These are phyloP conservation scores for Calonectria pseudoturangicola DNA, from an alignment of 2,329 filamentous ascomycete genomes.

Conservation along the genomic window DNA sequence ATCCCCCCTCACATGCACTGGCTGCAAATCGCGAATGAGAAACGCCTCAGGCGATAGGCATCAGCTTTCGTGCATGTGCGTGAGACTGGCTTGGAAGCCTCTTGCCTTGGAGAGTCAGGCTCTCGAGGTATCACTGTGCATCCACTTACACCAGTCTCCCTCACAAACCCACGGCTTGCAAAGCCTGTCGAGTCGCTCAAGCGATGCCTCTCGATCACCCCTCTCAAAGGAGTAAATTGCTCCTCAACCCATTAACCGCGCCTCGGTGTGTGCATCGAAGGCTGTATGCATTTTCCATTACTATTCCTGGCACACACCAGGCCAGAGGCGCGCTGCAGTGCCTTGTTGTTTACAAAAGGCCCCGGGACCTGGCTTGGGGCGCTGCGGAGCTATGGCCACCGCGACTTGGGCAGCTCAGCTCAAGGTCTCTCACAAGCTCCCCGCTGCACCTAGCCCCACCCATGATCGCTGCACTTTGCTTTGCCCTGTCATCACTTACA, in stretches of 20 bases:
- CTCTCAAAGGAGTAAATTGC: neutral
- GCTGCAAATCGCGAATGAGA: constrained; percentile 20
- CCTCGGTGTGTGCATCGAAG: neutral
- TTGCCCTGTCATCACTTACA: constrained; percentile 23
- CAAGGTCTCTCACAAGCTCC: constrained; percentile 42
- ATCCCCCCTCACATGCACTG: neutral
- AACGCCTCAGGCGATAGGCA: constrained; percentile 5
- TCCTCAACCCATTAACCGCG: neutral
- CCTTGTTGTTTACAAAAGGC: constrained; percentile 44
- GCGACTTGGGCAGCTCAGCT: constrained; percentile 35
- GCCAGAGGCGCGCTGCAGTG: constrained; percentile 40
- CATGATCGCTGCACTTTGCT: neutral
- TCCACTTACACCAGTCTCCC: constrained; percentile 4
- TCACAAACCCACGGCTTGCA: neutral
- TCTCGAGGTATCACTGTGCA: constrained; percentile 10
- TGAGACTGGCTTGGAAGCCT: neutral
- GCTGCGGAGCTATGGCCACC: constrained; percentile 49
- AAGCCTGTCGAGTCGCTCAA: constrained; percentile 1
- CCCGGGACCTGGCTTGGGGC: constrained; percentile 25
- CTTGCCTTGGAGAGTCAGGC: neutral
- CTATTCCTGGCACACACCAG: constrained; percentile 14
- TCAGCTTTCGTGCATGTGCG: neutral
- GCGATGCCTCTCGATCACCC: neutral
- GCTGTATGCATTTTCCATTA: neutral
- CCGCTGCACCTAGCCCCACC: constrained; percentile 26